Conservation (phyloP, 208 protist species). For the Leishmania gerbilli region DNA sequence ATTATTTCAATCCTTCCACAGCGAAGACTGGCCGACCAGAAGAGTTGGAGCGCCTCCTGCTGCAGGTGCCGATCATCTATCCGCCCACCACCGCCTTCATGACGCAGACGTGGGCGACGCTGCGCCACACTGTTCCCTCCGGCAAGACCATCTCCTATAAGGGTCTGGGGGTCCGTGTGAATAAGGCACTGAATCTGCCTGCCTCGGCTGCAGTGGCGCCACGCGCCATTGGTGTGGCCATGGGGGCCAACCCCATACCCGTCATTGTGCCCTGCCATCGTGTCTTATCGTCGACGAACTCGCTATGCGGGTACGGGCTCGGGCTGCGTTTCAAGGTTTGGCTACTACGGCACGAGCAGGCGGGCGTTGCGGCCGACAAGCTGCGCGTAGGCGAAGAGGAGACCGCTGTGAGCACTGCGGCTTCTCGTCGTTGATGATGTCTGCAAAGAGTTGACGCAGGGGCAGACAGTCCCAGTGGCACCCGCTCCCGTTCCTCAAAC, state of each 20-base stretch:
- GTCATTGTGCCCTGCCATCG: conserved; percentile 80
- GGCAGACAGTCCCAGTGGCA: background rate
- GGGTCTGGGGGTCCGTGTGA: conserved; percentile 37
- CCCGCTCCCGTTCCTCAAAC: background rate
- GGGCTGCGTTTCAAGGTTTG: conserved; percentile 69
- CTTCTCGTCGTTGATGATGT: conserved; percentile 23
- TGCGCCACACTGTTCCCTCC: conserved; percentile 43
- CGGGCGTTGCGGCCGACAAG: conserved; percentile 32
- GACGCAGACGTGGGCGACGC: conserved; percentile 43
- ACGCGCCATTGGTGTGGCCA: conserved; percentile 65
- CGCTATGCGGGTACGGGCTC: conserved; percentile 60
- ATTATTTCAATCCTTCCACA: conserved; percentile 42
- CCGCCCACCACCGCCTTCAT: conserved; percentile 45
- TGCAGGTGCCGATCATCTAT: conserved; percentile 37
- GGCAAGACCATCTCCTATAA: conserved; percentile 56
- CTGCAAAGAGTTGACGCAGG: background rate
- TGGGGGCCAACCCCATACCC: conserved; percentile 62
- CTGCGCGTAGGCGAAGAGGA: conserved; percentile 35
- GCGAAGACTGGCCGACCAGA: conserved; percentile 11
- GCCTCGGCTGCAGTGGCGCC: conserved; percentile 10
- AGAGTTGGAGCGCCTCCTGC: conserved; percentile 39
- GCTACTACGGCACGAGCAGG: conserved; percentile 69
- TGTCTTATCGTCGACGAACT: conserved; percentile 50
- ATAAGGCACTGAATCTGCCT: conserved; percentile 5
- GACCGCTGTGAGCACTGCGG: conserved; percentile 23